Evolutionary conservation across 768 basidiomycete species (phyloP), one percentile per base, ranked within the genome.

Genomic region (Infundibulicybe gibba): DNA sequence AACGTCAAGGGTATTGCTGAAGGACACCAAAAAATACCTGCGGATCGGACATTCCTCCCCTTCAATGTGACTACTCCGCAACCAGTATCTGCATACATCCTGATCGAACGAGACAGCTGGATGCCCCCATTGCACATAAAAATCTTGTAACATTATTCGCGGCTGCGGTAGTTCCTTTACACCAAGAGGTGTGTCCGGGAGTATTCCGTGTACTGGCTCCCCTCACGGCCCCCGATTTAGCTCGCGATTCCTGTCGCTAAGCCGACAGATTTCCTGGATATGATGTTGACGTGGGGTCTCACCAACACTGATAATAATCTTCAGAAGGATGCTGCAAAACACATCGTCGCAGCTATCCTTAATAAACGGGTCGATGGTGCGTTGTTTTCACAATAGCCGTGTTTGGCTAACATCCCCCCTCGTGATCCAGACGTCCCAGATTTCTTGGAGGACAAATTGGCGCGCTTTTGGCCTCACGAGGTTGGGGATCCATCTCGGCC

Each of bases 361-460:
- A 97, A 97, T 62, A 91, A 93, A 62, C 79, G 82, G 32, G 70
- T 72, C 9, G 74, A 82, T 34, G 82, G 94, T 92, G 41, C 51
- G 75, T 53, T 38, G 16, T 16, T 3, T 30, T 44, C 45, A 14
- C 6, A 5, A 42, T 32, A 10, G 10, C 17, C 25, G 8, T 8
- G 25, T 8, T 19, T 19, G 35, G 10, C 10, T 38, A 15, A 10
- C 10, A 19, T 38, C 17, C 35, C 14, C 35, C n/a, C 35, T 46
- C 14, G 32, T 53, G 43, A 31, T 15, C 13, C 43, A 87, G 85
- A 76, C 40, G 55, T 81, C 6, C 57, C 63, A 0, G 48, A 56
- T 1, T 85, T 86, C 52, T 61, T 74, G 63, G 58, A 62, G 45
- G 47, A 61, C 32, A 71, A 68, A 45, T 55, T 79, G 13, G 65